Conservation (phyloP, 805 yeast species). For the Candida ulmi region DNA sequence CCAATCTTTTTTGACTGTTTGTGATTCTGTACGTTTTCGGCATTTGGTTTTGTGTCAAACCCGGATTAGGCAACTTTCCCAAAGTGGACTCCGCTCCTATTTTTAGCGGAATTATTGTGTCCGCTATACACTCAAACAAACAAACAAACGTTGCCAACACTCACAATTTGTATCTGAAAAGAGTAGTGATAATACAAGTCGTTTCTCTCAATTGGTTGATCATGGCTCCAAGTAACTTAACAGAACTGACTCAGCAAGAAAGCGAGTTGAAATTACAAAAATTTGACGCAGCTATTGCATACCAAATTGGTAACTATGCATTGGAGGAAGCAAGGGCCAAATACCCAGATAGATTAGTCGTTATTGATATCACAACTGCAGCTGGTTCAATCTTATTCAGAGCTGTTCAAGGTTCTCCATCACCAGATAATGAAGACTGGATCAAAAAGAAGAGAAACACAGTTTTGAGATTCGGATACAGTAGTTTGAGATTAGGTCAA, state of each 20-base stretch:
- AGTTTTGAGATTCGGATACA: conserved; percentile 40
- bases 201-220: too few species aligned
- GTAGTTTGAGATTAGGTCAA: conserved; percentile 43
- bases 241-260: not conserved
- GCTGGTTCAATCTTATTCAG: conserved; percentile 45
- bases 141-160: too few species aligned
- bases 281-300: conserved; percentile 24
- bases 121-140: too few species aligned
- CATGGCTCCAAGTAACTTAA: not conserved
- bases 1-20: too few species aligned
- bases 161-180: too few species aligned
- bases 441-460: conserved; percentile 43
- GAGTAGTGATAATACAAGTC: too few species aligned
- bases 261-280: not conserved
- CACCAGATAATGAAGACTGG: conserved; percentile 52
- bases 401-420: conserved; percentile 23
- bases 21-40: too few species aligned
- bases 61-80: not conserved
- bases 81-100: not conserved
- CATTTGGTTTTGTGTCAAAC: not conserved
- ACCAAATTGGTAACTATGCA: conserved; percentile 38
- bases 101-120: too few species aligned
- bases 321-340: conserved; percentile 26
- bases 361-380: conserved; percentile 41
- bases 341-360: conserved; percentile 24